phyloP scores from a whole-genome alignment of 2,329 filamentous ascomycete species.

The Aspergillus carbonarius region DNA sequence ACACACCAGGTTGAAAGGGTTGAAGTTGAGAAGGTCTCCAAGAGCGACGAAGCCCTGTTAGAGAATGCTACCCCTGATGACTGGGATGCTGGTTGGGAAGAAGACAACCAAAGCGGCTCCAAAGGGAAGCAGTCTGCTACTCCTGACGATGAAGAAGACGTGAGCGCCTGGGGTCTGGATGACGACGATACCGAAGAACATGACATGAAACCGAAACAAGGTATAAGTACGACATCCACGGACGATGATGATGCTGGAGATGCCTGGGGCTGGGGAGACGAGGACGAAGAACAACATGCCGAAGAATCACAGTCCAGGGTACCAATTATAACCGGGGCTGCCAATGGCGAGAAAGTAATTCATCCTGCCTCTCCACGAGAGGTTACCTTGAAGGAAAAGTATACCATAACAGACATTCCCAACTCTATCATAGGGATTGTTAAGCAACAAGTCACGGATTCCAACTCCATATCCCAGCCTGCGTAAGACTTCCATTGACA shows the following conservation, averaged over 20 bases:
- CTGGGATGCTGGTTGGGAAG: conserved; percentile 80
- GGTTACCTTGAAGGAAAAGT: conserved; percentile 78
- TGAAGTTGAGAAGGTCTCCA: conserved; percentile 76
- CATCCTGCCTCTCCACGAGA: conserved; percentile 50
- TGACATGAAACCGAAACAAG: conserved; percentile 15
- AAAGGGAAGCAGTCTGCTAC: conserved; percentile 17
- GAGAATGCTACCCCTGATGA: conserved; percentile 57
- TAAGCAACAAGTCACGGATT: conserved; percentile 42
- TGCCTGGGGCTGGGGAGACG: conserved; percentile 85
- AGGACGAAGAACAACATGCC: conserved; percentile 45
- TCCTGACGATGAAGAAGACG: conserved; percentile 43
- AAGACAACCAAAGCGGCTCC: conserved; percentile 55
- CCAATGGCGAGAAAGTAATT: conserved; percentile 20
- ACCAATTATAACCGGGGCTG: conserved; percentile 20
- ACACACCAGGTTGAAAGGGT: conserved; percentile 75
- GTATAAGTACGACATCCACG: conserved; percentile 7
- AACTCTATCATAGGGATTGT: conserved; percentile 62
- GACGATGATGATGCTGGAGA: conserved; percentile 52
- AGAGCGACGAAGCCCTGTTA: conserved; percentile 65
- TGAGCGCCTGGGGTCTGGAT: conserved; percentile 54
- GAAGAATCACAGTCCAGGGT: conserved; percentile 22
- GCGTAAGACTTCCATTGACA: conserved; percentile 30
- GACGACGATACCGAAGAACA: conserved; percentile 36
- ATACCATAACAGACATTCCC: conserved; percentile 85
- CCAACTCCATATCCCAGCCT: conserved; percentile 37